Evolutionary conservation across 495 filamentous ascomycete genomes (phyloP).

Genomic region (Hyaloscypha bicolor): DNA sequence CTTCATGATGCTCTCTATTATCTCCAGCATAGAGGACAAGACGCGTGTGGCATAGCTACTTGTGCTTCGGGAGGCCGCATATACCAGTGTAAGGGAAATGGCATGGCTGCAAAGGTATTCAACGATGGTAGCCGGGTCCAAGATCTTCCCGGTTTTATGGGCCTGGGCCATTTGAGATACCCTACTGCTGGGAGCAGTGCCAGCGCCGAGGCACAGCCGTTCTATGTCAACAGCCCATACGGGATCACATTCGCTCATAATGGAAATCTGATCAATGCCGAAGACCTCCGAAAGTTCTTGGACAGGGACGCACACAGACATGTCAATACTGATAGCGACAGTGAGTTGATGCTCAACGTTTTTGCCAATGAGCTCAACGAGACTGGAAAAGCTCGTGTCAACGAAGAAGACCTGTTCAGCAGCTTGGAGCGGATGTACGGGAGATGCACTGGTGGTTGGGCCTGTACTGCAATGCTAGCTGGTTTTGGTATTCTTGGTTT

Average conservation of each 20-base stretch:
- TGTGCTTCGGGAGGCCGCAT: constrained; percentile 79
- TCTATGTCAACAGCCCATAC: constrained; percentile 93
- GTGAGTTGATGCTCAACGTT: constrained; percentile 92
- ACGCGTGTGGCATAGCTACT: constrained; percentile 87
- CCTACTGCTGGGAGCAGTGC: constrained; percentile 88
- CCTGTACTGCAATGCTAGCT: constrained; percentile 89
- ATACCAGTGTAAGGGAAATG: constrained; percentile 90
- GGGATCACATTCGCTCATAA: constrained; percentile 72
- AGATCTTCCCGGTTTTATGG: constrained; percentile 88
- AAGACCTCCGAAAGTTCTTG: constrained; percentile 73
- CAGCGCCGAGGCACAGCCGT: constrained; percentile 80
- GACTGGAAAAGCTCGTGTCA: constrained; percentile 94
- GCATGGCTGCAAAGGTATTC: constrained; percentile 89
- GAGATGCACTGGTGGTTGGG: constrained; percentile 82
- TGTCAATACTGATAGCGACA: constrained; percentile 96
- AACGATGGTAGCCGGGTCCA: constrained; percentile 71
- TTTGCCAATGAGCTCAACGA: constrained; percentile 93
- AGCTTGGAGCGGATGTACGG: constrained; percentile 74
- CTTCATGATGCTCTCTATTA: constrained; percentile 90
- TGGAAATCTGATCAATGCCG: constrained; percentile 95
- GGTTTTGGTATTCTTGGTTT: constrained; percentile 92
- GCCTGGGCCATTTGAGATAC: constrained; percentile 86
- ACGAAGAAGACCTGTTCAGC: constrained; percentile 86
- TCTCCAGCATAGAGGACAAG: constrained; percentile 84
- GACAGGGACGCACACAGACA: constrained; percentile 91